Conservation (phyloP, 495 filamentous ascomycete genomes). For the Neurospora sp. region DNA sequence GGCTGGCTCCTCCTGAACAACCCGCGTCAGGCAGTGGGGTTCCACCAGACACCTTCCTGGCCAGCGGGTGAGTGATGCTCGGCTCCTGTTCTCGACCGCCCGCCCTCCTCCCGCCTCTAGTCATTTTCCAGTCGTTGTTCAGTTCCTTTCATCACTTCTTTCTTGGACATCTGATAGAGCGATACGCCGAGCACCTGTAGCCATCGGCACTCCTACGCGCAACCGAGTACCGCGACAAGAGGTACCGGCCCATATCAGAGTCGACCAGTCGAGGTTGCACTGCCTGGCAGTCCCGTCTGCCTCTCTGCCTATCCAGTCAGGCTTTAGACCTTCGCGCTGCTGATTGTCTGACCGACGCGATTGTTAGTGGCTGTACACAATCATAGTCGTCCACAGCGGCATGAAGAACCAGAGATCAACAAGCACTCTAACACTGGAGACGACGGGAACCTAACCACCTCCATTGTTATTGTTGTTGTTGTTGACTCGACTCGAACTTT, state of each 20-base stretch:
- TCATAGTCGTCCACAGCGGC: not conserved
- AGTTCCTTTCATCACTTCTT: not conserved
- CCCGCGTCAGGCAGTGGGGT: not conserved
- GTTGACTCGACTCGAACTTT: not conserved
- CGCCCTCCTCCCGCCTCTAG: not conserved
- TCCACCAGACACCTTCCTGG: slow-evolving; percentile 1
- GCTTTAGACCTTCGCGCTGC: not conserved
- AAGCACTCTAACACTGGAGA: not conserved
- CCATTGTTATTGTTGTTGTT: not conserved
- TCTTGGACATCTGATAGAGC: not conserved
- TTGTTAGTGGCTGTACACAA: not conserved
- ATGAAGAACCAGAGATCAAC: not conserved
- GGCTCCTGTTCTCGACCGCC: not conserved
- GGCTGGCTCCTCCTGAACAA: not conserved
- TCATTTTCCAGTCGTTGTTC: not conserved
- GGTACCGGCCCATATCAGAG: not conserved
- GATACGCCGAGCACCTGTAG: not conserved
- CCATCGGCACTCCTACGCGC: not conserved
- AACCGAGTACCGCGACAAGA: not conserved
- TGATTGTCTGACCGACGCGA: not conserved
- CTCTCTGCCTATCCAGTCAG: not conserved
- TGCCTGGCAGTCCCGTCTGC: not conserved
- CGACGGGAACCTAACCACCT: not conserved
- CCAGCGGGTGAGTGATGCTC: not conserved
- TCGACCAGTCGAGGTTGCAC: not conserved